Base-by-base conservation (phyloP, 2,329 filamentous ascomycete species). In the Calonectria ilicicola region DNA sequence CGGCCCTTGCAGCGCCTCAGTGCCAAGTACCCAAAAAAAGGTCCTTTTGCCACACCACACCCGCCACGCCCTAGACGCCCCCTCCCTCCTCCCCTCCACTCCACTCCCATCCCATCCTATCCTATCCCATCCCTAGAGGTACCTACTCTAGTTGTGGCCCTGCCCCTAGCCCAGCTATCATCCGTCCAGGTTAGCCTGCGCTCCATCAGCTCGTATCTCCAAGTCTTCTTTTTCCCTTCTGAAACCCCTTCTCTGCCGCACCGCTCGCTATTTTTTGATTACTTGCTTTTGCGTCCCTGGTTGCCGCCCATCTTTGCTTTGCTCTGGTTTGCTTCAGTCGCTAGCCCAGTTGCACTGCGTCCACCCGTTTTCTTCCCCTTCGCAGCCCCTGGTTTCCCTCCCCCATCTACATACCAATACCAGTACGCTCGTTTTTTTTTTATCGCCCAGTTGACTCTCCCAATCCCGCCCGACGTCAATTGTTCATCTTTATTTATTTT, bases 361-460 rank as follows among this genome's bases (percentile, higher is more conserved):
- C 38, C 60, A 8, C 60, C 38, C 21, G 32, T 35, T 60, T 35
- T 56, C n/a, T 60, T 23, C 53, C 35, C 35, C 35, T 26, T 60
- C 29, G 9, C 32, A 35, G 32, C 53, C 53, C 53, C 53, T 53
- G 29, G 27, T 32, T n/a, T 26, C 32, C 10, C 53, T 26, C 53
- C n/a, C 53, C 53, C 19, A 38, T 58, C 32, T n/a, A 40, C 53
- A 60, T 40, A 35, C 21, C 53, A 60, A 60, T 40, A 35, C 21
- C 53, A 60, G 53, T 32, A 60, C 53, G 53, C 32, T 60, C 53
- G 53, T 60, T 60, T 60, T 58, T 58, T 58, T 38, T 60, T 29
- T 29, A 35, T 35, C 32, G 32, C 32, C 32, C 21, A 26, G 21
- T 26, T 17, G 53, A 15, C 35, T 40, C 15, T 60, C 21, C 35